Conservation (phyloP, 75 land plant genomes). For the Picea glauca region DNA sequence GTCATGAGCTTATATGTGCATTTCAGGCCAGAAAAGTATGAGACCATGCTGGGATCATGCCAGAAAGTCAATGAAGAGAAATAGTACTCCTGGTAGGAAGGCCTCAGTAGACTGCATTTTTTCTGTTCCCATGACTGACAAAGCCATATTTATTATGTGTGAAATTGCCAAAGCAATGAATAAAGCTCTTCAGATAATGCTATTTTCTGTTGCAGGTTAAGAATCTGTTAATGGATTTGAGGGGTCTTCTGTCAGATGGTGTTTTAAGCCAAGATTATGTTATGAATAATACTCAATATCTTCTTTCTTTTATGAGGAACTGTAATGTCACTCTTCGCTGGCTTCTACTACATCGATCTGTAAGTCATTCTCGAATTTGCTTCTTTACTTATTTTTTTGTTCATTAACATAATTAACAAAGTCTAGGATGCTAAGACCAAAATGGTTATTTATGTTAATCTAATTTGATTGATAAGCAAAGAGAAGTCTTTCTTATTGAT, state of each 20-base stretch:
- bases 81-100: not conserved
- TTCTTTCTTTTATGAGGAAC: constrained; percentile 29
- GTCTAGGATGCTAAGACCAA: not conserved
- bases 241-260: constrained; percentile 36
- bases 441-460: constrained; percentile 6
- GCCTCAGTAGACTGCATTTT: not conserved
- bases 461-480: not conserved
- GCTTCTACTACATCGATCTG: constrained; percentile 43
- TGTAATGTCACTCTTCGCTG: constrained; percentile 50
- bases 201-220: constrained; percentile 24
- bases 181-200: not conserved
- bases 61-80: not conserved
- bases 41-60: not conserved
- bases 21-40: not conserved
- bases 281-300: constrained; percentile 31
- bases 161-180: not conserved
- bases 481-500: not conserved
- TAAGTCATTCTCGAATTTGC: constrained; percentile 4
- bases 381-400: not conserved
- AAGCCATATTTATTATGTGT: not conserved
- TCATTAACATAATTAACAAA: not conserved
- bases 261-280: constrained; percentile 39
- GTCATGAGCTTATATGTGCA: not conserved
- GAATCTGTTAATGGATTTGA: constrained; percentile 28
- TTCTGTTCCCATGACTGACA: too few relatives aligned